Evolutionary conservation across 1,284 basidiomycete species (phyloP).

Genomic region (Pseudozyma sp.): DNA sequence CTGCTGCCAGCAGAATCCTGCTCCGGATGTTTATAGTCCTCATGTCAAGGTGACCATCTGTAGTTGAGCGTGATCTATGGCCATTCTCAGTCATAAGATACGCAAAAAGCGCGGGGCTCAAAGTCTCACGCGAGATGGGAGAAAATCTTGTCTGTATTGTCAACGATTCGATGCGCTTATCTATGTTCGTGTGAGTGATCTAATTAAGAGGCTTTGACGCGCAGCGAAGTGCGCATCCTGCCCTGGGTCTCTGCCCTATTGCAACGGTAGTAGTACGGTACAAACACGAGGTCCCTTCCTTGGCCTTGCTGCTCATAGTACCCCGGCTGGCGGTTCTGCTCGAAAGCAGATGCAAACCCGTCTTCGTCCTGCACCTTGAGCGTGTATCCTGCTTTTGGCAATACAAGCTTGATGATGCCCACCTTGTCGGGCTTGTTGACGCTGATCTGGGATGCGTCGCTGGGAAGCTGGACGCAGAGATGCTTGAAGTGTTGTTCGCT

Average conservation of each 20-base stretch:
- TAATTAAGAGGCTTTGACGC: not conserved
- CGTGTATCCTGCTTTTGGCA: conserved; percentile 14
- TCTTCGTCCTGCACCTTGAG: conserved; percentile 6
- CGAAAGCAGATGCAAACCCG: conserved; percentile 23
- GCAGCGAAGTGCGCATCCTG: conserved; percentile 23
- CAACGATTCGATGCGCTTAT: no score
- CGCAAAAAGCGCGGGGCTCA: no score
- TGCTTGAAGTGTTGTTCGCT: conserved; percentile 35
- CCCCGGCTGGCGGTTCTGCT: conserved; percentile 9
- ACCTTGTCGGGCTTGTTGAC: not conserved
- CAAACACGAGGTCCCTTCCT: conserved; percentile 19
- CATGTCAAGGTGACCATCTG: no score
- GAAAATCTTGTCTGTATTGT: no score
- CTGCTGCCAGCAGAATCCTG: no score
- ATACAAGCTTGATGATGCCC: conserved; percentile 10
- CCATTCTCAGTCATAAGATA: no score
- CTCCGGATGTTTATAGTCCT: no score
- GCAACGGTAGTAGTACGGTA: conserved; percentile 30
- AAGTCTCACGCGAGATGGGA: no score
- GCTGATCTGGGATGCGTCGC: not conserved
- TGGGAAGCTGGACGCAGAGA: conserved; percentile 9
- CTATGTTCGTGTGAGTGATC: no score
- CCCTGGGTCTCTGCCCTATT: conserved; percentile 17
- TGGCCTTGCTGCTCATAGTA: conserved; percentile 15
- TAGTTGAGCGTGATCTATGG: no score